These are phyloP conservation scores for Cicer yamashitae DNA, from an alignment of 306 rosid genomes.

Conservation along the genomic window DNA sequence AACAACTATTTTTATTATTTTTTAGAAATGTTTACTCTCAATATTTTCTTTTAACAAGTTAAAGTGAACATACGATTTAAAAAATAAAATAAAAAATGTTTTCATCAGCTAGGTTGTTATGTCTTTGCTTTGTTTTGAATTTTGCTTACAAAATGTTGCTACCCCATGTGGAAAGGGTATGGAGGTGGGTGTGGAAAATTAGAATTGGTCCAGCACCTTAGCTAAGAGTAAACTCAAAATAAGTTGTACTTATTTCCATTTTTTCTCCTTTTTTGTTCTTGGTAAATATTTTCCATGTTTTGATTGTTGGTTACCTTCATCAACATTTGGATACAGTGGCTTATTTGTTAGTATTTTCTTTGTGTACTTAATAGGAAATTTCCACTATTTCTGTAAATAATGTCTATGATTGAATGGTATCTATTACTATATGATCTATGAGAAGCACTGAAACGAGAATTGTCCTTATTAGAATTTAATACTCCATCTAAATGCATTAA, in stretches of 20 bases:
- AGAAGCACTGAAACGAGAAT: constrained; percentile 20
- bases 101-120: too few relatives aligned
- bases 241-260: background rate
- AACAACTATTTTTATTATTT: too few relatives aligned
- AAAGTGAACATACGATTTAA: too few relatives aligned
- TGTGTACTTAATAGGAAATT: constrained; percentile 3
- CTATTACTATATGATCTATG: background rate
- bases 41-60: too few relatives aligned
- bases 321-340: background rate
- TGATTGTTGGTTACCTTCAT: background rate
- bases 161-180: constrained; percentile 30
- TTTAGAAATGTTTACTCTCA: too few relatives aligned
- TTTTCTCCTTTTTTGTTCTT: background rate
- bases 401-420: too few relatives aligned
- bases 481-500: too few relatives aligned
- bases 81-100: too few relatives aligned
- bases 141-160: constrained; percentile 10
- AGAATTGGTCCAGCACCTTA: background rate
- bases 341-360: background rate
- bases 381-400: background rate
- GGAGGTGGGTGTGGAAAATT: constrained; percentile 32
- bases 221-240: constrained; percentile 4
- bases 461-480: too few relatives aligned
- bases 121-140: constrained; percentile 35
- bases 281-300: background rate